phyloP scores from a whole-genome alignment of 805 yeast genomes.

The Blastobotrys americana region DNA sequence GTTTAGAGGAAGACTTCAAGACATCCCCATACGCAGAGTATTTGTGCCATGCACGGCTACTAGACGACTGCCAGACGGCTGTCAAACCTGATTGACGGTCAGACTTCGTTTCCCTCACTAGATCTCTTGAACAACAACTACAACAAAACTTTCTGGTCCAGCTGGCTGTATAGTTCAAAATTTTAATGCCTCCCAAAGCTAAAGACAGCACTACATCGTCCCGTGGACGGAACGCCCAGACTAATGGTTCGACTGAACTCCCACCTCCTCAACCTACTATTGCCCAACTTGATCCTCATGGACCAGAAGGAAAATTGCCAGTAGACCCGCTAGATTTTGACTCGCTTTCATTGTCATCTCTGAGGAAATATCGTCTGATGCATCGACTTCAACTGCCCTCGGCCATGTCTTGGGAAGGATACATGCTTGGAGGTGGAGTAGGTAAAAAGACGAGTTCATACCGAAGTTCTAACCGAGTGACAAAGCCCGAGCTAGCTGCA shows the following conservation, averaged over 20 bases:
- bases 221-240: background rate
- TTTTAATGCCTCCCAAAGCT: background rate
- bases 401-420: slow-evolving; percentile 62
- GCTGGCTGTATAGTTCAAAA: too few species aligned
- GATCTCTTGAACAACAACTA: too few species aligned
- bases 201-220: background rate
- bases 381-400: slow-evolving; percentile 50
- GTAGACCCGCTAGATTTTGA: slow-evolving; percentile 50
- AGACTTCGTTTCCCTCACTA: too few species aligned
- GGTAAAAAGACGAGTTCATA: slow-evolving; percentile 60
- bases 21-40: too few species aligned
- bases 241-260: background rate
- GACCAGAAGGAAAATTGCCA: background rate
- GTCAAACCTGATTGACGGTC: too few species aligned
- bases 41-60: too few species aligned
- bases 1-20: too few species aligned
- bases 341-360: slow-evolving; percentile 49
- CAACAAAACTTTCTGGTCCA: too few species aligned
- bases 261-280: background rate
- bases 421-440: slow-evolving; percentile 57
- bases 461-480: slow-evolving; percentile 37
- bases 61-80: too few species aligned
- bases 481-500: slow-evolving; percentile 53
- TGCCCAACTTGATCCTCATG: background rate
- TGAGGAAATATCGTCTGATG: slow-evolving; percentile 60